Base-by-base conservation (phyloP, 1,284 basidiomycete species). In the Somion occarium region DNA sequence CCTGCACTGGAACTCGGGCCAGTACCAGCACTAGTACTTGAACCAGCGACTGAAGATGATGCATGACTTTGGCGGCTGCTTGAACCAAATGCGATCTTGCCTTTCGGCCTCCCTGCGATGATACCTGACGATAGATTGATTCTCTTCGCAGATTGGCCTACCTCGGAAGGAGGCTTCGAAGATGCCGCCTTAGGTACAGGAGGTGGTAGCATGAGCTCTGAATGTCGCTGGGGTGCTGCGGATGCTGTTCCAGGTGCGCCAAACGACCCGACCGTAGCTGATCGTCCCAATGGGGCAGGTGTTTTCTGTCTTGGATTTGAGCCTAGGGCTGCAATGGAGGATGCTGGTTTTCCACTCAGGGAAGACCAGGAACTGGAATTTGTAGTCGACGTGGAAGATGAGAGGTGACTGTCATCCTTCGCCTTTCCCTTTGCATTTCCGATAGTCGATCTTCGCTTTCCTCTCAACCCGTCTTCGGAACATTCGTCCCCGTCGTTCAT, bases 401-500 rank as follows among this genome's bases (percentile, higher is more conserved):
- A 18, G 15, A 20, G 51, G 24, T 15, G 30, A 24, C 7, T 46
- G 12, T 5, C 19, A 49, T 5, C 23, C n/a, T 25, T 53, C n/a
- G 48, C 27, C 3, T 39, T 48, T 15, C 44, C 22, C 24, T 43
- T 27, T 37, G 15, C 41, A 37, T 27, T 13, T 18, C 13, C 18
- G 7, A 34, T 34, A 7, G 7, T 34, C 30, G 30, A 34, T 34
- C n/a, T 43, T 48, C 20, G 39, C 39, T 7, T 18, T 3, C 27
- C 3, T n/a, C n/a, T n/a, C n/a, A n/a, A n/a, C n/a, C n/a, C n/a
- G n/a, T n/a, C n/a, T n/a, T 56, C 57, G 15, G 47, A 49, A 4
- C 48, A 65, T 12, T 65, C 62, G 50, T 64, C 57, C 9, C 64
- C 61, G 48, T 64, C 57, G 9, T 52, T 43, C 44, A 69, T 58